Conservation (phyloP, 768 basidiomycete species). For the Strobilomyces confusus region DNA sequence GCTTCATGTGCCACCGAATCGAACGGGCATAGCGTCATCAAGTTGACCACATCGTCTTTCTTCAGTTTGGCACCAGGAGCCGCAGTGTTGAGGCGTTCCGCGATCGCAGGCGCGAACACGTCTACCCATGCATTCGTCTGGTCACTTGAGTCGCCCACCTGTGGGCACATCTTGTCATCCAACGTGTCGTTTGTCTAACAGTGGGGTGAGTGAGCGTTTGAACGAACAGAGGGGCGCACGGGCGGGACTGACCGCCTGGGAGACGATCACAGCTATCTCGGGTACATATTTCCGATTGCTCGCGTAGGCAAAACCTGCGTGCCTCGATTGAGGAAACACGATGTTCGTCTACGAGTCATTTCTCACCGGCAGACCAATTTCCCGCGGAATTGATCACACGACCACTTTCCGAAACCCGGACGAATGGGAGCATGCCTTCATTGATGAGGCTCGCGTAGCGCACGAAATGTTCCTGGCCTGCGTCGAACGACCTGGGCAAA, state of each 20-base stretch:
- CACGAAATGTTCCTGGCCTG: constrained; percentile 45
- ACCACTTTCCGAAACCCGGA: constrained; percentile 41
- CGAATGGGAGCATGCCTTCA: constrained; percentile 44
- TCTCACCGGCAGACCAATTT: constrained; percentile 62
- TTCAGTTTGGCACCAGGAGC: constrained; percentile 63
- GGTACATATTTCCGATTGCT: constrained; percentile 44
- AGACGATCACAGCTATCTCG: constrained; percentile 49
- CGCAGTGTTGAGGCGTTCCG: constrained; percentile 49
- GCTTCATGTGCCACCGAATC: constrained; percentile 52
- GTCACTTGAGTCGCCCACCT: constrained; percentile 38
- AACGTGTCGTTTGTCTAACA: constrained; percentile 57
- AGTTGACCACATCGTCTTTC: constrained; percentile 46
- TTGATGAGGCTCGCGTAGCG: constrained; percentile 51
- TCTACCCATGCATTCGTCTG: constrained; percentile 48
- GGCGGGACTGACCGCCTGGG: constrained; percentile 43
- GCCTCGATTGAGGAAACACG: neutral
- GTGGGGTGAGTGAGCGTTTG: neutral
- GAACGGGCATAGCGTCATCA: constrained; percentile 74
- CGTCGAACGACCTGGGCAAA: constrained; percentile 32
- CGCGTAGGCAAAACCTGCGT: constrained; percentile 43
- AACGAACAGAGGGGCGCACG: neutral
- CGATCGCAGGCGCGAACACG: constrained; percentile 51
- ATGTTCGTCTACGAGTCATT: neutral
- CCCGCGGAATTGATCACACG: constrained; percentile 62
- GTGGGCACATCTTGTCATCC: constrained; percentile 61